Evolutionary conservation across 140 eudicot genomes (phyloP), one percentile per base, ranked within the genome.

Genomic region (Anethum foeniculum): DNA sequence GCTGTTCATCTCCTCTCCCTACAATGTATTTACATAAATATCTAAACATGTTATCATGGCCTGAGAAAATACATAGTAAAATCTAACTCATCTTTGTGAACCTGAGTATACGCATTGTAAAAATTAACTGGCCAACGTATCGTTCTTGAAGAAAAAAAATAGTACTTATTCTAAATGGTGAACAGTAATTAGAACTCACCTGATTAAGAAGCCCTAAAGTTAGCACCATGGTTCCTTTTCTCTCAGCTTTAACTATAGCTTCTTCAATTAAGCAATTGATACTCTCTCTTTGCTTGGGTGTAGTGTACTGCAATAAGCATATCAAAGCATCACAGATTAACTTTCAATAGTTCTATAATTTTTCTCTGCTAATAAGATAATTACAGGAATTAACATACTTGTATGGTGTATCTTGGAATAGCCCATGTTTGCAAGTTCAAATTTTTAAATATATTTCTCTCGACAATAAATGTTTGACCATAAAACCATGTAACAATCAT

Each of bases 371-470:
- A 32, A 27, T 7, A 5, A 38, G 21, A 72, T 10, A 23, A n/a
- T 1, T 21, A 41, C 15, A 73, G 13, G 34, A 38, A 19, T 19
- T 8, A 18, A 38, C 51, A 71, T 74, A 74, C 77, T 74, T 74
- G 77, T n/a, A 43, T 43, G 7, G 18, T 43, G 15, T 74, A 74
- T 74, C 87, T 89, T 18, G 98, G 98, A 54, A 92, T 79, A 23
- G 85, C 88, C 97, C 97, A 92, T 0, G 89, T 83, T 85, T 94
- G 98, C 51, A 90, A n/a, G 71, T 80, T 90, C 68, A 92, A 85
- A 56, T 82, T 83, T 9, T 82, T 86, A 60, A 94, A 83, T 71
- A 85, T 68, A 58, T 92, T 92, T 78, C 89, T 86, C 86, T 94
- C 97, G 3, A 89, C 89, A 49, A 89, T 77, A 19, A 93, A 91